Evolutionary conservation across 176 grass and related monocot genomes (phyloP).

Genomic region (Triticum turgidum): DNA sequence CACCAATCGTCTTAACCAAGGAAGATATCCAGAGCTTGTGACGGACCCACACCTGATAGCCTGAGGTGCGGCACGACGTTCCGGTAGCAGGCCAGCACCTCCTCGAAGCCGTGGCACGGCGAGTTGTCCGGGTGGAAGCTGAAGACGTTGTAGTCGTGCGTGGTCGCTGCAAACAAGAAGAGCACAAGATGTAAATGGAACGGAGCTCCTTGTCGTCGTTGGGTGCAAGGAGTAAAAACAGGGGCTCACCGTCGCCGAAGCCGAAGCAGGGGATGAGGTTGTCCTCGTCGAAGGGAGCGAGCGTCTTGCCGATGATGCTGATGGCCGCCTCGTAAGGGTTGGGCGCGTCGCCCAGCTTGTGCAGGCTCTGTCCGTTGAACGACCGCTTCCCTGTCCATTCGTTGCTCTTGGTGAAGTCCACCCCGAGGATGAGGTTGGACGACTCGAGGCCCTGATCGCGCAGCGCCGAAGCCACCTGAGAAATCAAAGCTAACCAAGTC

Average conservation of each 20-base stretch:
- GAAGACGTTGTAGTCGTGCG: slow-evolving; percentile 81
- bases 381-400: slow-evolving; percentile 92
- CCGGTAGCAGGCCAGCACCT: slow-evolving; percentile 79
- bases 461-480: slow-evolving; percentile 61
- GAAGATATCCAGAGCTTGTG: background rate
- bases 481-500: background rate
- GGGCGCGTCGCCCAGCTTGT: slow-evolving; percentile 40
- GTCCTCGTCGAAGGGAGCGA: slow-evolving; percentile 92
- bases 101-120: slow-evolving; percentile 91
- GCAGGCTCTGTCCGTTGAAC: slow-evolving; percentile 80
- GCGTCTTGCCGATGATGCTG: slow-evolving; percentile 76
- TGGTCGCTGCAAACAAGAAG: slow-evolving; percentile 51
- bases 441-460: slow-evolving; percentile 76
- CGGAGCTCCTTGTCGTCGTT: background rate
- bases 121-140: slow-evolving; percentile 70
- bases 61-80: slow-evolving; percentile 70
- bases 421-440: slow-evolving; percentile 85
- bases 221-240: background rate
- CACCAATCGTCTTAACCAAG: background rate
- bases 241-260: slow-evolving; percentile 75
- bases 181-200: background rate
- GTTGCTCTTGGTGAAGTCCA: slow-evolving; percentile 99
- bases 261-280: slow-evolving; percentile 93
- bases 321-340: slow-evolving; percentile 96
- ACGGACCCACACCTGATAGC: slow-evolving; percentile 46